Conservation (phyloP, 108 stramenopile genomes). For the Cyclostephanos invisitatus region DNA sequence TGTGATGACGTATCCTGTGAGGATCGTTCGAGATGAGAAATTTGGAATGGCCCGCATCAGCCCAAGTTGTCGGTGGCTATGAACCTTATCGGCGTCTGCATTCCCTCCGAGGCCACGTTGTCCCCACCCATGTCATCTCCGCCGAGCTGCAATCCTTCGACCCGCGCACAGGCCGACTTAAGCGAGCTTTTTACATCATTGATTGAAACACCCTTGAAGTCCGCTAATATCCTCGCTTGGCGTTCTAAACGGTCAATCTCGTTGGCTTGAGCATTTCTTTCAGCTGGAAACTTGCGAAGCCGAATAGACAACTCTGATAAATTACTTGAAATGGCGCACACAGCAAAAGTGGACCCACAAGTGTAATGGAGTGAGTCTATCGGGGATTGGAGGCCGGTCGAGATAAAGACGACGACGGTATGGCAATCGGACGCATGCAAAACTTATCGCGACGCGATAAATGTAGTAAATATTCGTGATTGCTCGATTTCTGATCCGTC, state of each 20-base stretch:
- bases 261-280: constrained; percentile 58
- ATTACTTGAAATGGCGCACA: constrained; percentile 25
- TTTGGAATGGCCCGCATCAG: no score
- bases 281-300: constrained; percentile 65
- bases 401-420: no score
- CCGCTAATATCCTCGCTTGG: constrained; percentile 67
- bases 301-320: constrained; percentile 76
- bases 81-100: constrained; percentile 12
- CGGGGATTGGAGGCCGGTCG: no score
- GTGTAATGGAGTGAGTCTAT: no score
- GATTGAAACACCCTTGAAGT: constrained; percentile 67
- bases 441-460: no score
- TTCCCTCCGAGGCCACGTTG: background rate
- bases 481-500: no score
- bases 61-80: no score
- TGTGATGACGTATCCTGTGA: no score
- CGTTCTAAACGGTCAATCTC: constrained; percentile 79
- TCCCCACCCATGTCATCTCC: background rate
- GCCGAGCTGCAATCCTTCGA: constrained; percentile 43
- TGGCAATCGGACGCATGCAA: no score
- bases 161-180: constrained; percentile 63
- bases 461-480: no score
- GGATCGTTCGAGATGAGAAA: no score
- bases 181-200: constrained; percentile 60
- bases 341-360: no score